Evolutionary conservation across 805 yeast species (phyloP).

Genomic region (Sungouiella blattae): DNA sequence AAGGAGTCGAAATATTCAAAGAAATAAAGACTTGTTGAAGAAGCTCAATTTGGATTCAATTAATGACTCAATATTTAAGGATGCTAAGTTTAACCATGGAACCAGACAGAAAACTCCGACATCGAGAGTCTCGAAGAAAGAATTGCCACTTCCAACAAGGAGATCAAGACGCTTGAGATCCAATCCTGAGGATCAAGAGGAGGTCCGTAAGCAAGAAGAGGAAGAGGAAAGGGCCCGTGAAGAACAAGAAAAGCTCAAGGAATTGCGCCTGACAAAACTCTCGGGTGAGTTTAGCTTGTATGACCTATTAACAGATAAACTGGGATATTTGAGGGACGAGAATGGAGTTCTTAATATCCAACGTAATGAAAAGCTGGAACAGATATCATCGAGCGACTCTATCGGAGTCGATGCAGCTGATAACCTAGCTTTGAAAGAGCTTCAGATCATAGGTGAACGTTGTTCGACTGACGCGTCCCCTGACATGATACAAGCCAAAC

Average conservation of each 20-base stretch:
- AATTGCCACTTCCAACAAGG: constrained; percentile 51
- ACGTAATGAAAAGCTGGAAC: too few species aligned
- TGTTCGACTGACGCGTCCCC: constrained; percentile 72
- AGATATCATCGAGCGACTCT: too few species aligned
- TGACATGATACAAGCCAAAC: constrained; percentile 41
- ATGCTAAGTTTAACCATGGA: constrained; percentile 22
- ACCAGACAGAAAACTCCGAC: constrained; percentile 11
- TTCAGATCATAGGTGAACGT: constrained; percentile 42
- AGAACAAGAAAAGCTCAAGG: constrained; percentile 7
- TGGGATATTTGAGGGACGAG: constrained; percentile 33
- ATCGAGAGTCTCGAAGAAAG: constrained; percentile 18
- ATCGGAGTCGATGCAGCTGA: constrained; percentile 13
- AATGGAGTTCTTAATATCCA: neutral
- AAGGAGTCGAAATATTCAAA: constrained; percentile 62
- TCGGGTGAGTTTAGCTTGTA: constrained; percentile 62
- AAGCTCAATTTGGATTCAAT: constrained; percentile 65
- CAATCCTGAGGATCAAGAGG: constrained; percentile 37
- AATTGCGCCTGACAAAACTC: constrained; percentile 53
- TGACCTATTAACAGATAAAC: constrained; percentile 50
- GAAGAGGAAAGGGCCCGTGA: constrained; percentile 36
- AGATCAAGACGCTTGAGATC: constrained; percentile 74
- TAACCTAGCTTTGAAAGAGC: constrained; percentile 28
- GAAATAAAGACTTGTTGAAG: constrained; percentile 73
- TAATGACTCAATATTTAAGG: constrained; percentile 50
- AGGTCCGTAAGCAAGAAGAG: constrained; percentile 28